Percentiles rank a stretch among this genome's conserved stretches.
These are phyloP conservation scores for Oryza glumipatula DNA, from an alignment of 176 grass and related monocot genomes.

Conservation along the genomic window DNA sequence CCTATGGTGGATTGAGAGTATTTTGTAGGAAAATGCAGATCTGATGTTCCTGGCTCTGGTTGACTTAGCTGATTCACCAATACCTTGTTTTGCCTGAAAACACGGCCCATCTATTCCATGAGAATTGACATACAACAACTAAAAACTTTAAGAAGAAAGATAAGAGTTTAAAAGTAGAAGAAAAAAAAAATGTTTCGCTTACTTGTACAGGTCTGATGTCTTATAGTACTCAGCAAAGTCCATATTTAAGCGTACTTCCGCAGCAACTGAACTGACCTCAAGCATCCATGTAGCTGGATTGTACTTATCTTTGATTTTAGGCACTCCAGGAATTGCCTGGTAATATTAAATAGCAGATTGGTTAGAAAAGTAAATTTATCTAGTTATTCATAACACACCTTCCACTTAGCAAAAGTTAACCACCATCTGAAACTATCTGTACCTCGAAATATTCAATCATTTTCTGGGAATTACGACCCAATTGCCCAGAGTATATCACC, in stretches of 20 bases:
- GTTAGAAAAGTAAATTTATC: not conserved
- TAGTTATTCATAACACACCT: constrained; percentile 15
- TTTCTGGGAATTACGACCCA: constrained; percentile 81
- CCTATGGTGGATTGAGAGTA: constrained; percentile 62
- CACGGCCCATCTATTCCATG: constrained; percentile 15
- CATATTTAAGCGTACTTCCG: constrained; percentile 80
- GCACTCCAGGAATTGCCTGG: constrained; percentile 90
- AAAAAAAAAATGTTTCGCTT: constrained; percentile 33
- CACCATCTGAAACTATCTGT: constrained; percentile 19
- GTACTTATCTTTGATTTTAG: constrained; percentile 96
- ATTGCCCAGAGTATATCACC: constrained; percentile 84
- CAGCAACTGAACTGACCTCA: constrained; percentile 84
- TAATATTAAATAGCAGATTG: constrained; percentile 34
- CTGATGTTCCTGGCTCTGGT: constrained; percentile 63
- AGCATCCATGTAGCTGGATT: constrained; percentile 99
- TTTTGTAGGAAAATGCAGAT: constrained; percentile 88
- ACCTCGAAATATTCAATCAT: constrained; percentile 98
- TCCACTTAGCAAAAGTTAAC: not conserved
- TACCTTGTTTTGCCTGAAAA: constrained; percentile 79
- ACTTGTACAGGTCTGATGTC: constrained; percentile 79
- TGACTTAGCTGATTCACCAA: constrained; percentile 68
- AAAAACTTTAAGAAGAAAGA: not conserved
- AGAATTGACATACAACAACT: not conserved
- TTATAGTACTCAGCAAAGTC: constrained; percentile 84
- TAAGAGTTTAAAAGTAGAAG: not conserved